A percentile compares a stretch with the other conserved stretches of the same genome.
Evolutionary conservation across 257 asterid genomes (phyloP).

Genomic region (Solanum megistacrolobum): DNA sequence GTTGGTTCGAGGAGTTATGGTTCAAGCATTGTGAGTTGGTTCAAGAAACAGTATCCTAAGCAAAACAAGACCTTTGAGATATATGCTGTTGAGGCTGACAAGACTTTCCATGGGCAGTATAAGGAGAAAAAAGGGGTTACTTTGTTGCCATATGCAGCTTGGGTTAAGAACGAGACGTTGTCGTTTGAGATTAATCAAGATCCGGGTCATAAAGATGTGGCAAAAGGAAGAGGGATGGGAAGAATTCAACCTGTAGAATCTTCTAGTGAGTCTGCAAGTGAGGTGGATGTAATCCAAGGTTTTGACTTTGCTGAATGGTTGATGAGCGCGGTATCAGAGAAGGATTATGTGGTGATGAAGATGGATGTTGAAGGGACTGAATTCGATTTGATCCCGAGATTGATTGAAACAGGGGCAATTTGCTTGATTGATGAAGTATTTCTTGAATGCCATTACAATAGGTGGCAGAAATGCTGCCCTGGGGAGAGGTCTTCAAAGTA

Average conservation of each 20-base stretch:
- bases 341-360: conserved; percentile 89
- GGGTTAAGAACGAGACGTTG: conserved; percentile 83
- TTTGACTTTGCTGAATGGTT: conserved; percentile 94
- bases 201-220: conserved; percentile 56
- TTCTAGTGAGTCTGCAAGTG: conserved; percentile 28
- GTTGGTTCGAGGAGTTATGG: conserved; percentile 96
- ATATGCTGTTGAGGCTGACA: conserved; percentile 88
- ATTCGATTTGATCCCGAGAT: conserved; percentile 75
- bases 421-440: conserved; percentile 89
- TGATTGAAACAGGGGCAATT: conserved; percentile 76
- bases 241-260: conserved; percentile 83
- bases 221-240: conserved; percentile 86
- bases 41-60: conserved; percentile 90
- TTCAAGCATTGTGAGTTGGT: conserved; percentile 96
- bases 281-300: conserved; percentile 73
- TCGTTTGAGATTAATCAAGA: conserved; percentile 75
- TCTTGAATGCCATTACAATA: conserved; percentile 89
- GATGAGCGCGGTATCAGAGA: conserved; percentile 52
- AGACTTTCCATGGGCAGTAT: conserved; percentile 56
- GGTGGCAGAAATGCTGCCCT: conserved; percentile 98
- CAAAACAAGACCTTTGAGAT: conserved; percentile 86
- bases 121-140: conserved; percentile 72
- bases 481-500: conserved; percentile 81
- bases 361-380: conserved; percentile 99
- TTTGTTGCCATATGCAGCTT: conserved; percentile 84